phyloP scores from a whole-genome alignment of 768 basidiomycete species.

The Amanita molliuscula region DNA sequence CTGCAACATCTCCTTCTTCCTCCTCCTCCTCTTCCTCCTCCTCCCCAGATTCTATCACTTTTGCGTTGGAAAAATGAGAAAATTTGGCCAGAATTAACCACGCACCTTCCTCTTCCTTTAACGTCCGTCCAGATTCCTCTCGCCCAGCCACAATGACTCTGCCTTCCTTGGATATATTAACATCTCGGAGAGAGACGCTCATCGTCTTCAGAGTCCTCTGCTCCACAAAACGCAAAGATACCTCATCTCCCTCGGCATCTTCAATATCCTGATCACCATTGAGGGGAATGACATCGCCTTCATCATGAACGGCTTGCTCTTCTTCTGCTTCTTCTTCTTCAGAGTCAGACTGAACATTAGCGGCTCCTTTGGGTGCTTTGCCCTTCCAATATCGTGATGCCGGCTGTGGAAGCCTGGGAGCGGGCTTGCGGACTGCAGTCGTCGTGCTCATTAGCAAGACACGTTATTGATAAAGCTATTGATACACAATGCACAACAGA shows the following conservation, averaged over 20 bases:
- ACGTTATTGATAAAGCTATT: slow-evolving; percentile 13
- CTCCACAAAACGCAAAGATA: slow-evolving; percentile 25
- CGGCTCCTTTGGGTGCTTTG: slow-evolving; percentile 71
- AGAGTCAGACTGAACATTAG: slow-evolving; percentile 51
- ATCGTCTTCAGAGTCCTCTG: slow-evolving; percentile 38
- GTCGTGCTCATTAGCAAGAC: slow-evolving; percentile 1
- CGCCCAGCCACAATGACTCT: slow-evolving; percentile 72
- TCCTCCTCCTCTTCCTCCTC: background rate
- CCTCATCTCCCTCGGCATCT: slow-evolving; percentile 34
- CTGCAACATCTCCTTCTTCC: slow-evolving; percentile 17
- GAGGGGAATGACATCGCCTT: slow-evolving; percentile 48
- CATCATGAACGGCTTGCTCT: slow-evolving; percentile 23
- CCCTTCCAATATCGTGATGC: slow-evolving; percentile 87
- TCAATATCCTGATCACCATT: slow-evolving; percentile 39
- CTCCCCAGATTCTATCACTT: slow-evolving; percentile 5
- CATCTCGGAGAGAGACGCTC: slow-evolving; percentile 69
- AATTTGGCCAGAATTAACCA: slow-evolving; percentile 13
- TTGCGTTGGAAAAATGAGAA: slow-evolving; percentile 7
- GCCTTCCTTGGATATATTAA: slow-evolving; percentile 72
- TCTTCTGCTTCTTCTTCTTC: slow-evolving; percentile 42
- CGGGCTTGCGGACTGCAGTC: slow-evolving; percentile 47
- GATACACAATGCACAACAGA: slow-evolving; percentile 6
- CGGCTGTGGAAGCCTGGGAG: slow-evolving; percentile 68
- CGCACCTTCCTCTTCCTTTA: slow-evolving; percentile 39
- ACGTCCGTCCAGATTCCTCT: slow-evolving; percentile 71